Conservation (phyloP, 371 early-diverging fungal genomes). For the Encephalitozoon intestinalis region DNA sequence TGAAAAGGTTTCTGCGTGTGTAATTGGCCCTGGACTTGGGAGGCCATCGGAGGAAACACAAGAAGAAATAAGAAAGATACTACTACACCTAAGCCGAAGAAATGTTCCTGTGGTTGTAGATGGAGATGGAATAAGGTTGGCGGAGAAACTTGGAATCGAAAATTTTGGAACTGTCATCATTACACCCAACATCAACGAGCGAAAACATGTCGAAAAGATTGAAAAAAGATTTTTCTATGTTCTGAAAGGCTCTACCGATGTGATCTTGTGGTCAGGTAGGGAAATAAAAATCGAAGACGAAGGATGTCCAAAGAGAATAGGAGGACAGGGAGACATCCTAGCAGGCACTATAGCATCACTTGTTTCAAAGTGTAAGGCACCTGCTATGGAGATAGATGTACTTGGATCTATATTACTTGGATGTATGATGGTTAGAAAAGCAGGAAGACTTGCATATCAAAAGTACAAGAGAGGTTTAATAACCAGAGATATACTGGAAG, state of each 20-base stretch:
- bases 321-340: constrained; percentile 93
- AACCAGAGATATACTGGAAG: constrained; percentile 41
- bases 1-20: constrained; percentile 44
- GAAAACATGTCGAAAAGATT: constrained; percentile 40
- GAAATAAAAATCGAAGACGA: constrained; percentile 49
- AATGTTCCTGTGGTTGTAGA: constrained; percentile 49
- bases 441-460: constrained; percentile 23
- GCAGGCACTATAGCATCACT: constrained; percentile 68
- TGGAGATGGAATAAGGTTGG: constrained; percentile 49
- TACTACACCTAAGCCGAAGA: constrained; percentile 14
- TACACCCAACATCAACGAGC: constrained; percentile 57
- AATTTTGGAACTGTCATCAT: constrained; percentile 34
- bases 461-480: constrained; percentile 19
- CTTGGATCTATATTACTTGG: not conserved
- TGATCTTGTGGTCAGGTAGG: constrained; percentile 61
- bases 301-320: constrained; percentile 77
- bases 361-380: constrained; percentile 1
- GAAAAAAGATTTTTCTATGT: constrained; percentile 67
- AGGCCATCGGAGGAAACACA: not conserved
- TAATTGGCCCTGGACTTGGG: constrained; percentile 54
- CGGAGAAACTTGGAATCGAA: not conserved
- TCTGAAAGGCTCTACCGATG: constrained; percentile 72
- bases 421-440: constrained; percentile 25
- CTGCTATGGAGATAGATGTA: not conserved
- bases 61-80: constrained; percentile 30